Percentiles rank a stretch among this genome's conserved stretches.
These are phyloP conservation scores for Priceomyces carsonii DNA, from an alignment of 805 yeast genomes.

Conservation along the genomic window DNA sequence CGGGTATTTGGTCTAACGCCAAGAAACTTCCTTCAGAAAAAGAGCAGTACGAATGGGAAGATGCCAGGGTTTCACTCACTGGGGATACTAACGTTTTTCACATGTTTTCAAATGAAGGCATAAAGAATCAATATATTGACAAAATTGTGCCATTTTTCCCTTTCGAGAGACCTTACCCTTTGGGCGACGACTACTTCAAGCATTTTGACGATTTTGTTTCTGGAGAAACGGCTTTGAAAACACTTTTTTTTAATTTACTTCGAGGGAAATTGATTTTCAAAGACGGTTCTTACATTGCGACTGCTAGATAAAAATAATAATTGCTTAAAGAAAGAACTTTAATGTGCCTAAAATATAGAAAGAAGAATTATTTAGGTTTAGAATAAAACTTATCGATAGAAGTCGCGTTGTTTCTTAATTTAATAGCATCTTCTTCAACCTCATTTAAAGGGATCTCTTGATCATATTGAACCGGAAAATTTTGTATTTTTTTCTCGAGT, in stretches of 20 bases:
- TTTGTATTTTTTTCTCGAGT: conserved; percentile 4
- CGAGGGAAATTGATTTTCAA: not conserved
- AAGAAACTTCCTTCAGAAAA: conserved; percentile 24
- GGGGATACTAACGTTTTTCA: conserved; percentile 34
- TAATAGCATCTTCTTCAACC: conserved; percentile 11
- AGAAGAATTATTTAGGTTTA: conserved; percentile 10
- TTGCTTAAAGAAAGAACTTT: too few species aligned
- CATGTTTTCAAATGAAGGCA: conserved; percentile 4
- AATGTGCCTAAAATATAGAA: too few species aligned
- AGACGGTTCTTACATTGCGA: conserved; percentile 2
- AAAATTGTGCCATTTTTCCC: conserved; percentile 2
- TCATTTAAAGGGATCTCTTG: conserved; percentile 12
- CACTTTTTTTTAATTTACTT: not conserved
- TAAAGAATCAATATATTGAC: conserved; percentile 2
- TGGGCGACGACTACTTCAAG: conserved; percentile 4
- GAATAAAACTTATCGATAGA: conserved; percentile 9
- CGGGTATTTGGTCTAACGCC: conserved; percentile 31
- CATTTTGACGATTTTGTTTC: conserved; percentile 1
- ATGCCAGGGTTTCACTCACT: conserved; percentile 20
- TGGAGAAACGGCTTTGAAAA: conserved; percentile 1
- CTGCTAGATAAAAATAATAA: too few species aligned
- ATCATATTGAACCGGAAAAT: conserved; percentile 9
- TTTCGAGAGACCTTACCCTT: conserved; percentile 1
- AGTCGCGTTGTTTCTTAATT: conserved; percentile 7
- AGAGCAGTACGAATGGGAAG: conserved; percentile 31